Percentiles rank a stretch among this genome's conserved stretches.
These are phyloP conservation scores for Cutaneotrichosporon spelunceum DNA, from an alignment of 1,284 basidiomycete genomes.

Conservation along the genomic window DNA sequence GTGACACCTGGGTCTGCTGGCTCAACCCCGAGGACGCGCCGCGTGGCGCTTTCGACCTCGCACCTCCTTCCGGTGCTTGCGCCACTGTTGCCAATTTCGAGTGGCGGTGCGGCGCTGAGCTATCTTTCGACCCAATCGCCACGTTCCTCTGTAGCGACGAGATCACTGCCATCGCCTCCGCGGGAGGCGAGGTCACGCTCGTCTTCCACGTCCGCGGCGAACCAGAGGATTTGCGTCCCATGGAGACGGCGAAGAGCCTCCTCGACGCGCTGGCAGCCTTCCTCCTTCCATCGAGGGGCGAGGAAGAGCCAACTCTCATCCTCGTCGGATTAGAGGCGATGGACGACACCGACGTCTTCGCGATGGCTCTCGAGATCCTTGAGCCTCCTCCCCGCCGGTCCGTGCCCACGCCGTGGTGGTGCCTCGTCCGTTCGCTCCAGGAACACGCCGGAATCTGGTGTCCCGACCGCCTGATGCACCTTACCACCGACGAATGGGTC, in stretches of 20 bases:
- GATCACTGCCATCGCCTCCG: not conserved
- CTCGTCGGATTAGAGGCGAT: not conserved
- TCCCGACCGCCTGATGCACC: not conserved
- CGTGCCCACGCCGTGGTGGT: not conserved
- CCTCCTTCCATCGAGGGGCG: not conserved
- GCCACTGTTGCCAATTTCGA: not conserved
- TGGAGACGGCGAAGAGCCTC: not conserved
- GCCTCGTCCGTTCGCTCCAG: not conserved
- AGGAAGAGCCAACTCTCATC: not conserved
- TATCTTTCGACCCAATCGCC: not conserved
- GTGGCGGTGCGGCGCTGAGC: not conserved
- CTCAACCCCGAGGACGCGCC: not conserved
- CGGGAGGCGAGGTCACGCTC: not conserved
- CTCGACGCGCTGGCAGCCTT: not conserved
- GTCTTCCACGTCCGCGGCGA: not conserved
- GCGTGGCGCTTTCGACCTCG: not conserved
- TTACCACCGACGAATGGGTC: not conserved
- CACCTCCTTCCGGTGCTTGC: not conserved
- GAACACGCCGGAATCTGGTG: not conserved
- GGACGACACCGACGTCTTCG: not conserved
- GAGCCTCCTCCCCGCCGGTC: not conserved
- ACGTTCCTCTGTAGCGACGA: not conserved
- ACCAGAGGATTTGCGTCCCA: not conserved
- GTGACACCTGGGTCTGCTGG: constrained; percentile 4
- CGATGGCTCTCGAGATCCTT: not conserved